Conservation (phyloP, 2,329 filamentous ascomycete species). For the Alternaria triticina region DNA sequence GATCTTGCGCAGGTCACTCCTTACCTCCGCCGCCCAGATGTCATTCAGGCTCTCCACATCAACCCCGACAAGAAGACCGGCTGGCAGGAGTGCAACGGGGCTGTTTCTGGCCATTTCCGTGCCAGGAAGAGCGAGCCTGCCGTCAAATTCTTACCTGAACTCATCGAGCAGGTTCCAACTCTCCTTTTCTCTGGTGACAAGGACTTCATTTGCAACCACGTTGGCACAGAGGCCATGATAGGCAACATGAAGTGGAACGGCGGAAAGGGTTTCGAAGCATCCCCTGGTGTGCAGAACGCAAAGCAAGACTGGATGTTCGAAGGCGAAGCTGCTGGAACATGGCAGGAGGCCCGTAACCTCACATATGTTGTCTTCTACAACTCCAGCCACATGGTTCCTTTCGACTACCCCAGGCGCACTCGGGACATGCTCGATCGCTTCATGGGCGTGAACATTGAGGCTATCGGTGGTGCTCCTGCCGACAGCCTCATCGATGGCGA, state of each 20-base stretch:
- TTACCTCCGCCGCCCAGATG: constrained; percentile 84
- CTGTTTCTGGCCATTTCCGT: constrained; percentile 75
- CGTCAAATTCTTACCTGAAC: constrained; percentile 74
- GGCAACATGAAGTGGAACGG: constrained; percentile 91
- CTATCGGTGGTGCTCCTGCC: constrained; percentile 79
- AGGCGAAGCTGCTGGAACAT: constrained; percentile 84
- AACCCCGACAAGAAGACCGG: constrained; percentile 81
- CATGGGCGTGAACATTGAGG: constrained; percentile 88
- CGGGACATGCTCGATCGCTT: constrained; percentile 98
- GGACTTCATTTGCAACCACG: constrained; percentile 95
- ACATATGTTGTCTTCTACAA: constrained; percentile 97
- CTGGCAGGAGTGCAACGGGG: constrained; percentile 88
- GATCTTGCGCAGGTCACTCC: constrained; percentile 79
- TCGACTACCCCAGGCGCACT: constrained; percentile 83
- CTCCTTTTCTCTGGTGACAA: constrained; percentile 92
- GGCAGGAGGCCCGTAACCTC: constrained; percentile 91
- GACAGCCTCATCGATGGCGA: constrained; percentile 87
- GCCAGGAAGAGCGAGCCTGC: constrained; percentile 75
- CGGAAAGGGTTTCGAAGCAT: constrained; percentile 86
- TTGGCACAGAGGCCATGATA: constrained; percentile 91
- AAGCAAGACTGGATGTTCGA: constrained; percentile 94
- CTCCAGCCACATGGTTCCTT: constrained; percentile 97
- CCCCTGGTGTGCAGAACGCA: constrained; percentile 88
- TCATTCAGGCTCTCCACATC: constrained; percentile 80
- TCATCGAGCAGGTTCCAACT: constrained; percentile 78